Evolutionary conservation across 495 filamentous ascomycete genomes (phyloP), one percentile per base, ranked within the genome.

Genomic region (Aspergillus egyptiacus): DNA sequence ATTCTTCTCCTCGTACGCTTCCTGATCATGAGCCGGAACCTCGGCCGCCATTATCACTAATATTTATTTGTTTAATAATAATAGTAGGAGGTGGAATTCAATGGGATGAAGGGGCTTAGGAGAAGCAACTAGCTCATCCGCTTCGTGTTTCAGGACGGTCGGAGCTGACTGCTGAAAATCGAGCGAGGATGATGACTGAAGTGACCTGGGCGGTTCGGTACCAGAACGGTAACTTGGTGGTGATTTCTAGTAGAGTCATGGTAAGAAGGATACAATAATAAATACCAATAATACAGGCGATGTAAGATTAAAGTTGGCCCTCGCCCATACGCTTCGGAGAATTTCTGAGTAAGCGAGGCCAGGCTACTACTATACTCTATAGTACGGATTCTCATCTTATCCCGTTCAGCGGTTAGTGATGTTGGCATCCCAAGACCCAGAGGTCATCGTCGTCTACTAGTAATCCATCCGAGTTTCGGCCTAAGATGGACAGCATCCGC

Each of bases 1-100:
- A 68, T 96, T 85, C 51, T 84, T 65, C 37, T 82, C 76, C 67
- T 98, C 93, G 64, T 95, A 96, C 14, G 51, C 65, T 34, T 76
- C 61, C 2, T 51, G 20, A 42, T 46, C 34, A 23, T 49, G 53
- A 34, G 30, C 35, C 45, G 25, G 44, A 3, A 13, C 34, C 34
- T 20, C 22, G 2, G 50, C 30, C 17, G 51, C 24, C 57, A 60
- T 60, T 46, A 32, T 50, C 28, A 3, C 5, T 27, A 27, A 5
- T 5, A 5, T 10, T 10, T 10, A 27, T 5, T 27, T 33, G 31
- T 33, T 15, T 27, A 9, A 15, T 36, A 17, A 4, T 15, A n/a
- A 18, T 2, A 18, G 8, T 14, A 13, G 9, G 15, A 10, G 15
- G 9, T 37, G 5, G 35, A 20, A 3, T 13, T 18, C 33, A 8